A percentile compares a stretch with the other conserved stretches of the same genome.
Evolutionary conservation across 345 rosid genomes (phyloP).

Genomic region (Gossypium longicalyx): DNA sequence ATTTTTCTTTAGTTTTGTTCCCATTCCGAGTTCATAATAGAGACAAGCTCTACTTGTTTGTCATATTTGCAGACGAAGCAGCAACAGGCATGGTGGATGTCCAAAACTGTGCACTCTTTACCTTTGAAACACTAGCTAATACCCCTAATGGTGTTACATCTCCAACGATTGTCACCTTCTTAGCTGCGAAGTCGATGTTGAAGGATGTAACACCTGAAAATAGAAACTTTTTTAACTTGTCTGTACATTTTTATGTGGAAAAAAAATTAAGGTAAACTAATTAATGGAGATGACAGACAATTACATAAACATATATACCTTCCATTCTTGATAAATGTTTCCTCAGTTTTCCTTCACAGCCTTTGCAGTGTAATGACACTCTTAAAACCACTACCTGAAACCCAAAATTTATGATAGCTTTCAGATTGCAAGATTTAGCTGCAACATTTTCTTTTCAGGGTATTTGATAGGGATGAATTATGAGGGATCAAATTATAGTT

Average conservation of each 20-base stretch:
- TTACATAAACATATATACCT: constrained; percentile 34
- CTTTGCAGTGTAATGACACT: constrained; percentile 92
- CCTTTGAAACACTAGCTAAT: constrained; percentile 75
- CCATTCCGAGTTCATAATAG: background rate
- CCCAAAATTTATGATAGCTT: background rate
- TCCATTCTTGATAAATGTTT: constrained; percentile 89
- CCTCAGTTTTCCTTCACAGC: constrained; percentile 82
- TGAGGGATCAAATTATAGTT: too few species aligned
- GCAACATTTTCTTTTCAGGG: too few species aligned
- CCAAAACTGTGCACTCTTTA: constrained; percentile 89
- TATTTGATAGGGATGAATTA: too few species aligned
- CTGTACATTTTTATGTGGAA: too few species aligned
- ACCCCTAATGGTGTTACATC: constrained; percentile 73
- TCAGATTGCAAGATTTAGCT: background rate
- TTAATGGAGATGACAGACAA: background rate
- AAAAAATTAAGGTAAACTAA: too few species aligned
- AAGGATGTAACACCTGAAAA: constrained; percentile 78
- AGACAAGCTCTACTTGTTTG: background rate
- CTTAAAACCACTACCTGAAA: constrained; percentile 76
- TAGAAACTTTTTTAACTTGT: background rate
- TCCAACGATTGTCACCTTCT: constrained; percentile 87
- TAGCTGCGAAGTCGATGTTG: constrained; percentile 75
- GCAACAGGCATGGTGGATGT: constrained; percentile 20
- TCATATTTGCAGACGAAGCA: constrained; percentile 18
- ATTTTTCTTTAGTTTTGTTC: background rate